Percentiles rank a stretch among this genome's conserved stretches.
phyloP scores from a whole-genome alignment of 768 basidiomycete genomes.

The Russula sp. region DNA sequence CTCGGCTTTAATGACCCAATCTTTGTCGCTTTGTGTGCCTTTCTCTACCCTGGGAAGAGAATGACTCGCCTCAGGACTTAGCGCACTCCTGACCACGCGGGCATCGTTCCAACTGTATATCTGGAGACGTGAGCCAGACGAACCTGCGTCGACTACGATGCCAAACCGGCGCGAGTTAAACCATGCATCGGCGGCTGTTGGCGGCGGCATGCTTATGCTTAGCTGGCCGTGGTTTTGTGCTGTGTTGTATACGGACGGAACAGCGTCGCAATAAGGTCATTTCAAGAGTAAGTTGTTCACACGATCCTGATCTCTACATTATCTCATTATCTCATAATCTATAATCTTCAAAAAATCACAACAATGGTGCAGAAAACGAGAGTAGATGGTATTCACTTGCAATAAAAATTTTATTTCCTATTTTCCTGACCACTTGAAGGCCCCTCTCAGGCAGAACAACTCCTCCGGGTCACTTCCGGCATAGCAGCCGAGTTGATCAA shows the following conservation, averaged over 20 bases:
- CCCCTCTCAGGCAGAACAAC: slow-evolving; percentile 84
- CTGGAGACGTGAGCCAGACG: slow-evolving; percentile 92
- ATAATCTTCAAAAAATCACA: background rate
- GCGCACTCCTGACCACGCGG: slow-evolving; percentile 47
- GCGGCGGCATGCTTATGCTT: slow-evolving; percentile 73
- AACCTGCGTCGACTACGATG: slow-evolving; percentile 97
- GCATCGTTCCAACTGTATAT: slow-evolving; percentile 97
- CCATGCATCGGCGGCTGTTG: slow-evolving; percentile 67
- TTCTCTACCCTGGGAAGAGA: slow-evolving; percentile 85
- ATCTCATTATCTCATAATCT: background rate
- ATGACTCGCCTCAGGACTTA: slow-evolving; percentile 43
- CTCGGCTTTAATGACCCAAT: slow-evolving; percentile 89
- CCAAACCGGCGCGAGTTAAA: slow-evolving; percentile 78
- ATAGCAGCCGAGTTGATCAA: slow-evolving; percentile 93
- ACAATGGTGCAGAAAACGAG: slow-evolving; percentile 40
- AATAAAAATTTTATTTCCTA: background rate
- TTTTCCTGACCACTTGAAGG: slow-evolving; percentile 33
- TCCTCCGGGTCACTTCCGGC: slow-evolving; percentile 87
- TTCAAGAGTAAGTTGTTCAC: slow-evolving; percentile 6
- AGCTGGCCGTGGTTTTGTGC: background rate
- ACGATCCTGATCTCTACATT: background rate
- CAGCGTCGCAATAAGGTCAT: background rate
- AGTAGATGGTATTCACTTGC: slow-evolving; percentile 31
- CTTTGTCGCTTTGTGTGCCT: slow-evolving; percentile 71
- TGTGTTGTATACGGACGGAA: too few relatives aligned